Conservation (phyloP, 345 rosid species). For the Populus simonii region DNA sequence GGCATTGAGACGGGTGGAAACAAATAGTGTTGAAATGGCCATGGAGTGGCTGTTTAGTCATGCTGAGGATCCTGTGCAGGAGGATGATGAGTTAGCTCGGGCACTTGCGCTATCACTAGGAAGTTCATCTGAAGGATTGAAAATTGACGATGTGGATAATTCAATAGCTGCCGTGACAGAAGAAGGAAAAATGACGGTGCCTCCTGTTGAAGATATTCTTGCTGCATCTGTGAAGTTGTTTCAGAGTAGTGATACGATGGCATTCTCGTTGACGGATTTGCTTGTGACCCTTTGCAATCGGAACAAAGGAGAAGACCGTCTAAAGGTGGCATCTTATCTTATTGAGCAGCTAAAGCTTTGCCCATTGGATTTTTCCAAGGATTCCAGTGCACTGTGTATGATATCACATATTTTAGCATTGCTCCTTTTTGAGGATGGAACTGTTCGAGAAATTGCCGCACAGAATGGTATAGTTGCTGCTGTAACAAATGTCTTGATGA, state of each 20-base stretch:
- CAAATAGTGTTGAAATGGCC: constrained; percentile 97
- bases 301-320: constrained; percentile 86
- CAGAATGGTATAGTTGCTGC: constrained; percentile 61
- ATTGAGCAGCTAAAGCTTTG: constrained; percentile 82
- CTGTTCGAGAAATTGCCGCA: constrained; percentile 73
- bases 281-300: constrained; percentile 83
- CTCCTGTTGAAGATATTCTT: constrained; percentile 88
- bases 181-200: constrained; percentile 55
- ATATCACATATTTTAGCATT: constrained; percentile 80
- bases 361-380: constrained; percentile 61
- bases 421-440: constrained; percentile 79
- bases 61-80: constrained; percentile 89
- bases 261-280: constrained; percentile 83
- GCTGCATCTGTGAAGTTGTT: constrained; percentile 71
- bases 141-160: constrained; percentile 69
- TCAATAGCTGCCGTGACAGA: constrained; percentile 47
- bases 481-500: constrained; percentile 63
- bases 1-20: constrained; percentile 83
- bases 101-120: constrained; percentile 96
- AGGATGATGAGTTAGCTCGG: constrained; percentile 94
- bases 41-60: constrained; percentile 92
- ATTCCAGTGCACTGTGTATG: constrained; percentile 66
- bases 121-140: constrained; percentile 79
- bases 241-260: constrained; percentile 64
- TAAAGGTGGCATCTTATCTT: constrained; percentile 68